These are phyloP conservation scores for Amniculicola lignicola DNA, from an alignment of 495 filamentous ascomycete species.

Conservation along the genomic window DNA sequence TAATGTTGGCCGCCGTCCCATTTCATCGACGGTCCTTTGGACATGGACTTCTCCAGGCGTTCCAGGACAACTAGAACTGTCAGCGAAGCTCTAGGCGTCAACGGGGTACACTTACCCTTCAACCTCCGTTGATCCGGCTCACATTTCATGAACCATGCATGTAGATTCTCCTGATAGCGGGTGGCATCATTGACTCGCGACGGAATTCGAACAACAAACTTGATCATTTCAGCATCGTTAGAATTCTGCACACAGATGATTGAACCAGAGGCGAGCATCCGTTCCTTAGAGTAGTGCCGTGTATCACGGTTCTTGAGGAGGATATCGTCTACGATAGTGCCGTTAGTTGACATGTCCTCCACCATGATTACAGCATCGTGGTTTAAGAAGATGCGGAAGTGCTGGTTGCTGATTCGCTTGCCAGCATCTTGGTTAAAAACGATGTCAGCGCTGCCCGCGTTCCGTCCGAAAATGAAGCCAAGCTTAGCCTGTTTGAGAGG, in stretches of 20 bases:
- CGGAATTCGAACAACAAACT: constrained; percentile 85
- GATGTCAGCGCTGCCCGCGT: constrained; percentile 67
- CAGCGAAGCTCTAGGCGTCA: background rate
- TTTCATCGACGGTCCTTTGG: constrained; percentile 50
- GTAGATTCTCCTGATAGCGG: constrained; percentile 59
- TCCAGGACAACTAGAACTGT: background rate
- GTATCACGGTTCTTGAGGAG: constrained; percentile 51
- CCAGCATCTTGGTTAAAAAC: constrained; percentile 52
- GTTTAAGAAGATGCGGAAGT: constrained; percentile 89
- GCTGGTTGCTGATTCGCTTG: constrained; percentile 74
- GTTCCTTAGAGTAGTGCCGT: constrained; percentile 38
- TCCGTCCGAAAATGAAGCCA: constrained; percentile 86
- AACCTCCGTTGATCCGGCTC: constrained; percentile 20
- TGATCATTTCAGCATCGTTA: constrained; percentile 47
- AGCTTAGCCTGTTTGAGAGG: constrained; percentile 56
- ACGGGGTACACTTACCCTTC: background rate
- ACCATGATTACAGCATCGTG: constrained; percentile 78
- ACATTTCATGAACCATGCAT: constrained; percentile 46
- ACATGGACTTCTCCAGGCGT: constrained; percentile 7
- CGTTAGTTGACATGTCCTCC: constrained; percentile 88
- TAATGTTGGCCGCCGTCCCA: constrained; percentile 84
- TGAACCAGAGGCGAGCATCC: constrained; percentile 69
- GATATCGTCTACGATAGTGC: constrained; percentile 74
- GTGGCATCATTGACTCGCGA: constrained; percentile 54
- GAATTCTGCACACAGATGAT: constrained; percentile 65